Base-by-base conservation (phyloP, 2,329 filamentous ascomycete genomes). In the Sclerotinia subarctica region DNA sequence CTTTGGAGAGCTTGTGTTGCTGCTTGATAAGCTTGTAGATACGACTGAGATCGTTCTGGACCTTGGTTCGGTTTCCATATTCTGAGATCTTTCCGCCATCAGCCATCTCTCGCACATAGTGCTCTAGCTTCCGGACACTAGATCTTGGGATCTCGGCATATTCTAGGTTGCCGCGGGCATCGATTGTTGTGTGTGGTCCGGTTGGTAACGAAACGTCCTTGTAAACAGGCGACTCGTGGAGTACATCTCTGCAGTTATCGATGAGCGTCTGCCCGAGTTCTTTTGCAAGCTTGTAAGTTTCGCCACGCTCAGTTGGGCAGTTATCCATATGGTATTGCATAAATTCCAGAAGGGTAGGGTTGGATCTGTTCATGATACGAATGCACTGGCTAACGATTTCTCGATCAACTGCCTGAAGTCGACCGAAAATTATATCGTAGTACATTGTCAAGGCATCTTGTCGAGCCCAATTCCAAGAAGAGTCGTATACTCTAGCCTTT, bases 321-420 rank as follows among this genome's bases (percentile, higher is more conserved):
- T 98, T 95, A 77, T 99, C 95, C 77, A 99, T 99, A 82, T 99
- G 95, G 76, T 99, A 98, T 79, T 99, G 95, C 95, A 99, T 99
- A 81, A 97, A 99, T 74, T 99, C 94, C 69, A 99, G 86, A 1
- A 99, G 88, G 47, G 92, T 90, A 2, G 95, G 95, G 78, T 98
- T 99, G 46, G 95, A 97, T 71, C 95, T 91, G 83, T 97, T 99
- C 95, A 99, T 99, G 81, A 99, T 95, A 73, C 93, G 91, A 77
- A 99, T 98, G 82, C 95, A 99, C 79, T 94, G 94, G 81, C 94
- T 97, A 78, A 99, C 95, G 75, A 98, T 99, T 80, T 99, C 95
- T 72, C 95, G 92, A 77, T 99, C 95, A 52, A 99, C 91, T 62
- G 90, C 92, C 82, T 95, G 88, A 66, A 99, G 88, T 70, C 95